Evolutionary conservation across 1,139 yeast species (phyloP).

Genomic region (Pichia sp.): DNA sequence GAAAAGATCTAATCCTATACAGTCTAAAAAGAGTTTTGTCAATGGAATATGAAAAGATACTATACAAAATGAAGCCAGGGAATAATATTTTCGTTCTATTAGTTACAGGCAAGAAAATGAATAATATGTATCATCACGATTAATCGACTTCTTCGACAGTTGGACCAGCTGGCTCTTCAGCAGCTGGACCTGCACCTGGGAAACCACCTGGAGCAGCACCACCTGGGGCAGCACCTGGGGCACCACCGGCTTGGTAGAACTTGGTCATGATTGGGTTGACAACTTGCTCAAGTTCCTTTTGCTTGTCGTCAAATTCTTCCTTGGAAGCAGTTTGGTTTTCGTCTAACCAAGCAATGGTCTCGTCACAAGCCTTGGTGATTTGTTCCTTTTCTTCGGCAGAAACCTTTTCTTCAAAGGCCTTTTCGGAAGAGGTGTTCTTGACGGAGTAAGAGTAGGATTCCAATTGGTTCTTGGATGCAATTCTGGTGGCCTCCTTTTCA

Average conservation of each 20-base stretch:
- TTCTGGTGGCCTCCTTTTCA: conserved; percentile 97
- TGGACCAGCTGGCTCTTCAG: conserved; percentile 43
- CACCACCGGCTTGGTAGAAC: conserved; percentile 55
- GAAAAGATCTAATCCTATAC: conserved; percentile 4
- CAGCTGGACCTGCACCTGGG: conserved; percentile 41
- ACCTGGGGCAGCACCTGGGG: conserved; percentile 42
- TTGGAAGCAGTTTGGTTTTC: conserved; percentile 45
- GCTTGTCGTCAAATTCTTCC: conserved; percentile 53
- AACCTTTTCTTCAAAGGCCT: conserved; percentile 43
- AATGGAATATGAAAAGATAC: conserved; percentile 1
- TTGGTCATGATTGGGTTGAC: conserved; percentile 62
- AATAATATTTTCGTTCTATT: not conserved
- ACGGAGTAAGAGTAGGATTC: conserved; percentile 97
- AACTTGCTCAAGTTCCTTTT: conserved; percentile 57
- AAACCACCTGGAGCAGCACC: conserved; percentile 42
- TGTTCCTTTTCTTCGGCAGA: conserved; percentile 38
- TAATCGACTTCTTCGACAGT: conserved; percentile 71
- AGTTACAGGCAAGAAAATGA: not conserved
- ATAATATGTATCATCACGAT: conserved; percentile 7
- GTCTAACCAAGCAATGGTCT: conserved; percentile 45
- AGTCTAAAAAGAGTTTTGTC: not conserved
- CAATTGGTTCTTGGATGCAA: conserved; percentile 97
- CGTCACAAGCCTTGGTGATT: conserved; percentile 40
- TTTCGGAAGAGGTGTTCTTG: conserved; percentile 86
- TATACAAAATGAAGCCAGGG: not conserved